Base-by-base conservation (phyloP, 2,329 filamentous ascomycete genomes). In the Teratosphaeria viscida region DNA sequence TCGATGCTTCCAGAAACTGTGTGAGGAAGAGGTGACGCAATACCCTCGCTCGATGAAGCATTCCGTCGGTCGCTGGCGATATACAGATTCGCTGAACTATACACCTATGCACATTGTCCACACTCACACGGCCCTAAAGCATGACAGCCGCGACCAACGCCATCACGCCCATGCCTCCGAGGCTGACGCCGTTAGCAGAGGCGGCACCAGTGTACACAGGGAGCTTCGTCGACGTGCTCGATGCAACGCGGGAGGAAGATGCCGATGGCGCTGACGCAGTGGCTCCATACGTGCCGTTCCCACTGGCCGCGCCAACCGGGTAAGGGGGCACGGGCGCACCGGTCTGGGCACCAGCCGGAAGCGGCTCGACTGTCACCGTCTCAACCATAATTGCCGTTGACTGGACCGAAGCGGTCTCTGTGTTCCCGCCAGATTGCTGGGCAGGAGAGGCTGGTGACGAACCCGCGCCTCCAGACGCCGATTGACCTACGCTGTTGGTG, bases 171-270 rank as follows among this genome's bases (percentile, higher is more conserved):
- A 59, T 29, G 27, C 19, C 29, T 29, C 58, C 58, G 16, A 59
- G 27, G 47, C 54, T 26, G 14, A 59, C 29, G 6, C 11, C 27
- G 23, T 52, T 59, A 11, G 49, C n/a, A 35, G 54, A 54, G 7
- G 58, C 58, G n/a, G 54, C 47, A 32, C 58, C 58, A 6, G 54
- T 59, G 58, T 59, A 59, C 6, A 39, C 26, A 32, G 58, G n/a
- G 11, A 53, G 39, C 23, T 47, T 35, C 37, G 58, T 34, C 26
- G 29, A 59, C 16, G 16, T 52, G 16, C 54, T 49, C 19, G 47
- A 19, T 16, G 57, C 32, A 26, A 32, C 52, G 23, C 53, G 16
- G 2, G 56, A 58, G 14, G 27, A 23, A 26, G 56, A 58, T n/a
- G 52, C 56, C 29, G 56, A 58, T 8, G 53, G 52, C n/a, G 52